Conservation (phyloP, 202 grass and related monocot species). For the Brachypodium distachyon region DNA sequence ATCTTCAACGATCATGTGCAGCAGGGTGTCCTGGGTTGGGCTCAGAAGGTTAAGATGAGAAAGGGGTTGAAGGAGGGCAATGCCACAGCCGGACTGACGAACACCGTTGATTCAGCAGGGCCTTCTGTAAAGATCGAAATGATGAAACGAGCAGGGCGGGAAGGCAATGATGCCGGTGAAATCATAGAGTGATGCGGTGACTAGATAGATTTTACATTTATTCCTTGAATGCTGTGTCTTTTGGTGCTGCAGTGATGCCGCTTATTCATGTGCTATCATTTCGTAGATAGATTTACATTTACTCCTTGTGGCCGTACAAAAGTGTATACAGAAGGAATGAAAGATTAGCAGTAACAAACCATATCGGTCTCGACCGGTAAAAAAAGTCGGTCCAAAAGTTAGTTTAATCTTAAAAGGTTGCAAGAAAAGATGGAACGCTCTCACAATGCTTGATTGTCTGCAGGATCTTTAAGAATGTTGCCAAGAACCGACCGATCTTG, state of each 20-base stretch:
- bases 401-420: not conserved
- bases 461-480: no score
- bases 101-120: not conserved
- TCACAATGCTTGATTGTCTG: no score
- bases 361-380: no score
- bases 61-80: constrained; percentile 23
- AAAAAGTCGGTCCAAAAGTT: not conserved
- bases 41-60: constrained; percentile 42
- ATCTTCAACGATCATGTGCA: constrained; percentile 70
- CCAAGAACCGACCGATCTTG: no score
- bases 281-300: not conserved
- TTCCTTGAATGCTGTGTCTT: not conserved
- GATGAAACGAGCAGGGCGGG: not conserved
- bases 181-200: constrained; percentile 17
- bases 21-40: constrained; percentile 51
- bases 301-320: not conserved
- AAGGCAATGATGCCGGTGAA: not conserved
- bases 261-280: not conserved
- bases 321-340: not conserved
- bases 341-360: no score
- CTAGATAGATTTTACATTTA: no score
- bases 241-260: not conserved
- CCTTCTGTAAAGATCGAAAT: constrained; percentile 42
- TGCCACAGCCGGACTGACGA: not conserved
- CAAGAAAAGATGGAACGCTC: no score